Percentiles rank a stretch among this genome's conserved stretches.
These are phyloP conservation scores for Achaetomium macrosporum DNA, from an alignment of 2,329 filamentous ascomycete genomes.

Conservation along the genomic window DNA sequence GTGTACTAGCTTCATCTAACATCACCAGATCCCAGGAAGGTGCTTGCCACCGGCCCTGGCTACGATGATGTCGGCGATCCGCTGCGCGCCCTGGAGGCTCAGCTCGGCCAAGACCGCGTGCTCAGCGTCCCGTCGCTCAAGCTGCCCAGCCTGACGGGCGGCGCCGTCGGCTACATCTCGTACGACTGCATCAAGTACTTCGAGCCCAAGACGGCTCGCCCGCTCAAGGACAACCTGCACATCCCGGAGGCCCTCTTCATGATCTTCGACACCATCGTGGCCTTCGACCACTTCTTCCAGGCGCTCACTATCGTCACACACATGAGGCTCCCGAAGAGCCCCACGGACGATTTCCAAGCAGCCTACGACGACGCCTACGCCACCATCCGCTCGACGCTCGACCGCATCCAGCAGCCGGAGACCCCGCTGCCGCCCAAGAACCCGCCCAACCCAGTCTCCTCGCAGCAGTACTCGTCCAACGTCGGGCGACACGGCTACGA, in stretches of 20 bases:
- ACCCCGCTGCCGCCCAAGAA: conserved; percentile 63
- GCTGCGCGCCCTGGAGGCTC: conserved; percentile 71
- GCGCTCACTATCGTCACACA: conserved; percentile 93
- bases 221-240: conserved; percentile 79
- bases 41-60: conserved; percentile 80
- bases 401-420: conserved; percentile 66
- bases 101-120: conserved; percentile 73
- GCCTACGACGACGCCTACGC: conserved; percentile 64
- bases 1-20: not conserved
- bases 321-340: conserved; percentile 50
- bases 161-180: conserved; percentile 92
- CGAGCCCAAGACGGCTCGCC: conserved; percentile 88
- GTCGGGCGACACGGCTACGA: conserved; percentile 87
- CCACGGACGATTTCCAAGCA: conserved; percentile 48
- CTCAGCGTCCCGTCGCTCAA: conserved; percentile 75
- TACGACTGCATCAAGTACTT: conserved; percentile 98
- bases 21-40: conserved; percentile 60
- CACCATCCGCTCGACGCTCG: conserved; percentile 61
- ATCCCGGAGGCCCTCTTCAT: conserved; percentile 96
- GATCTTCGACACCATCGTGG: conserved; percentile 90
- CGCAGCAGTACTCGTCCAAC: conserved; percentile 72
- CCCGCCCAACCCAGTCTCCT: conserved; percentile 54
- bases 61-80: conserved; percentile 83
- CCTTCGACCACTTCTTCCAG: conserved; percentile 91
- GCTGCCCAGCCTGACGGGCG: conserved; percentile 81